phyloP scores from a whole-genome alignment of 768 basidiomycete species.

The Boletus fagicola region DNA sequence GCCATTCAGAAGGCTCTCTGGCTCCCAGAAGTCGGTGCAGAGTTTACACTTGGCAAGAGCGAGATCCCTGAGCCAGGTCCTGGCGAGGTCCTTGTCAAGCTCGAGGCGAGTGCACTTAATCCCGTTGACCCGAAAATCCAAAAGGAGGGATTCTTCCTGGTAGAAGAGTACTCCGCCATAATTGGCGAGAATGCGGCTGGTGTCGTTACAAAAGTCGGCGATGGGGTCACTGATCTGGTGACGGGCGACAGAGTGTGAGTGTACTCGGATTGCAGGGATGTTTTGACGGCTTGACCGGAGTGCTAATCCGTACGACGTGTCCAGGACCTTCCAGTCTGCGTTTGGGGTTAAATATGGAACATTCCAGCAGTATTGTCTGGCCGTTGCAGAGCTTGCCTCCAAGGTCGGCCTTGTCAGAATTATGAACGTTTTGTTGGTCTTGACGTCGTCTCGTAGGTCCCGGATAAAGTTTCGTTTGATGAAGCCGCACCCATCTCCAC shows the following conservation, averaged over 20 bases:
- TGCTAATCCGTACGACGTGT: not conserved
- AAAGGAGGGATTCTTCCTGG: conserved; percentile 3
- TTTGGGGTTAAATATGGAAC: conserved; percentile 6
- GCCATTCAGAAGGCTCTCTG: conserved; percentile 20
- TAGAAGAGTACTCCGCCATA: conserved; percentile 39
- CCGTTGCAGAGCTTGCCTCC: conserved; percentile 19
- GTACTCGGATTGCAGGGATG: not conserved
- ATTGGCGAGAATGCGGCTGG: conserved; percentile 40
- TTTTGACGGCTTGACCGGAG: not conserved
- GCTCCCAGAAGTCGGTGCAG: conserved; percentile 11
- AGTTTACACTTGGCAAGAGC: conserved; percentile 9
- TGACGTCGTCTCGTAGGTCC: conserved; percentile 23
- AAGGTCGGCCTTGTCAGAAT: conserved; percentile 8
- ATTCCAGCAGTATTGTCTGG: conserved; percentile 26
- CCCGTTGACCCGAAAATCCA: conserved; percentile 37
- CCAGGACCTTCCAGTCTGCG: conserved; percentile 6
- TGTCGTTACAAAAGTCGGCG: conserved; percentile 36
- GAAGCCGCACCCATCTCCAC: conserved; percentile 36
- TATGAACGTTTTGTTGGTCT: not conserved
- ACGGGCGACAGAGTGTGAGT: conserved; percentile 39
- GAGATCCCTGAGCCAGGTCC: conserved; percentile 37
- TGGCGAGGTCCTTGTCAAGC: conserved; percentile 43
- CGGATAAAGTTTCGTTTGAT: conserved; percentile 34
- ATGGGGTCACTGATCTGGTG: conserved; percentile 32
- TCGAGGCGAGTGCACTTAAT: conserved; percentile 43